Base-by-base conservation (phyloP, 257 asterid species). In the Parsonsia alboflavescens region DNA sequence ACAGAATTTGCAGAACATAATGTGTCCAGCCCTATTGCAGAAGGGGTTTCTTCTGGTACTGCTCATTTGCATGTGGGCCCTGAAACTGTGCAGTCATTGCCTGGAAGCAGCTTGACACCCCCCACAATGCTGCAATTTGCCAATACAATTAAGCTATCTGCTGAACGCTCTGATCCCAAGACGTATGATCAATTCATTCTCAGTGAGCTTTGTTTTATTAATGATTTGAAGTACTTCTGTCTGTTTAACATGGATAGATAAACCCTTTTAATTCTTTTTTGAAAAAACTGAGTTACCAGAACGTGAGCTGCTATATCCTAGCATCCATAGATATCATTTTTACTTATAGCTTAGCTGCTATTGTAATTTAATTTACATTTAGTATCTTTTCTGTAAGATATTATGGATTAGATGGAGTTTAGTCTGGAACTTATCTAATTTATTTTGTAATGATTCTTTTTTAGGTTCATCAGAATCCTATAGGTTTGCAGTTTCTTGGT, bases 111-210 rank as follows among this genome's bases (percentile, higher is more conserved):
- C 77, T 70, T 84, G 62, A 73, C 93, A 50, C 87, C 94, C 71
- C 86, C 93, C 22, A 85, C 96, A n/a, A 71, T 89, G 80, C 89
- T 95, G 68, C 98, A 92, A 81, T 92, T 89, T 83, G 96, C 97
- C 12, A 92, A 95, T 83, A 83, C 96, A 36, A 83, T 98, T 77
- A 95, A 92, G 85, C 84, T 92, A 82, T 89, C 98, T 74, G 77
- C 77, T 56, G 98, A 92, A 81, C 97, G 95, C 63, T 85, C 97
- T 69, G 98, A 92, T 72, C 93, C 97, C 72, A 87, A 95, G 83
- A 92, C 84, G 99, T 93, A 88, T 82, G 96, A n/a, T 46, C 7
- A 22, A 66, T 11, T 64, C 21, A 13, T 17, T 72, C n/a, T 56
- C 45, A 30, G 13, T 78, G 62, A 6, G 72, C 19, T 16, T 39